These are phyloP conservation scores for Periconia digitata DNA, from an alignment of 2,329 filamentous ascomycete genomes.

Conservation along the genomic window DNA sequence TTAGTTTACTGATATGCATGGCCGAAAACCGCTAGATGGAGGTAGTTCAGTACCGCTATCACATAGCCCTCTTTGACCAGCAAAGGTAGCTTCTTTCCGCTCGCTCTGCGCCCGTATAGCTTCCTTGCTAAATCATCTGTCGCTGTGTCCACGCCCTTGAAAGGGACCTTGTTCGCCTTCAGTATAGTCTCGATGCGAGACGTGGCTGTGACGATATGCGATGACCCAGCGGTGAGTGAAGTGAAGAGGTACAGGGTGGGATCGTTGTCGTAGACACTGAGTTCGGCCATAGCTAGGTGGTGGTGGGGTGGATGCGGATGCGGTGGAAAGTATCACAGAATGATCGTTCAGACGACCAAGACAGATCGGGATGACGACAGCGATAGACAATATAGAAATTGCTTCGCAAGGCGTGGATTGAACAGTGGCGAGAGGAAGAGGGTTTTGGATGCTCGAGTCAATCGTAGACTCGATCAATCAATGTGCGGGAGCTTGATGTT, in stretches of 20 bases:
- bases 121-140: conserved; percentile 86
- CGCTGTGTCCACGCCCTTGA: conserved; percentile 87
- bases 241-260: conserved; percentile 85
- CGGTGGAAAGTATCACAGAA: too few species aligned
- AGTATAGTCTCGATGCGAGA: conserved; percentile 95
- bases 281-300: conserved; percentile 37
- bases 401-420: background rate
- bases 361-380: too few species aligned
- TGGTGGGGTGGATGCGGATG: conserved; percentile 4
- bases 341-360: too few species aligned
- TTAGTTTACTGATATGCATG: background rate
- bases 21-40: background rate
- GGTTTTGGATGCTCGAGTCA: background rate
- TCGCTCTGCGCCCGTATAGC: conserved; percentile 82
- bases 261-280: conserved; percentile 49
- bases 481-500: background rate
- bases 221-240: conserved; percentile 91
- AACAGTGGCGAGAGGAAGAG: background rate
- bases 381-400: too few species aligned
- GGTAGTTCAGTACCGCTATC: conserved; percentile 67
- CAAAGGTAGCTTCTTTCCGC: conserved; percentile 85
- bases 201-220: conserved; percentile 93
- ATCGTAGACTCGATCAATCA: too few species aligned
- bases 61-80: conserved; percentile 86
- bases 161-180: conserved; percentile 90